Base-by-base conservation (phyloP, 768 basidiomycete species). In the Botryobasidium botryosum region DNA sequence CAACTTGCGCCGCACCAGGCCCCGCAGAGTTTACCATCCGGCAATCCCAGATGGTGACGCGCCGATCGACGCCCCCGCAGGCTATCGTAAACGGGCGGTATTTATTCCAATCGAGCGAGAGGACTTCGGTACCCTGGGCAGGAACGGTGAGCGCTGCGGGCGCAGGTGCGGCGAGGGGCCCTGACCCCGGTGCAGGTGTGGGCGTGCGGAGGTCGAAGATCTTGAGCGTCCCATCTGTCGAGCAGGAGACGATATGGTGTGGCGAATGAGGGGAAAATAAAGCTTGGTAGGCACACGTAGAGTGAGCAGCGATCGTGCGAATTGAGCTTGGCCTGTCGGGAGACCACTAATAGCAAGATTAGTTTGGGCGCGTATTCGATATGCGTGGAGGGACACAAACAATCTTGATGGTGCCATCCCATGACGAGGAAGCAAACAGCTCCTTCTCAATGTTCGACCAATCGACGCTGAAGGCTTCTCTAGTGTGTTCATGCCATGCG, bases 371-470 rank as follows among this genome's bases (percentile, higher is more conserved):
- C 18, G 47, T 12, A 23, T 32, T n/a, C 17, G 38, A 29, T 44
- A 37, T 35, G 1, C 6, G 18, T n/a, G 26, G n/a, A 21, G 38
- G 21, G 13, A 2, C 7, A 67, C 83, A 38, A 50, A 90, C 91
- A 39, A 94, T 55, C 63, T 94, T 96, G 33, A 91, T 71, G 12
- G 69, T 71, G 23, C 86, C 87, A 56, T 97, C 92, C 91, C 91
- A 96, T 10, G 80, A 85, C 21, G 84, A 72, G 8, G 88, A 88
- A 6, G 70, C 73, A 58, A 94, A 91, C 1, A 72, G 72, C 51
- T 87, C 81, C 58, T 92, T 94, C 54, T 79, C 76, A 50, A 91
- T 60, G 61, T 94, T 97, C 50, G 81, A 88, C 91, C 92, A 97
- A 59, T 97, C 86, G 4, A 96, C 75, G 8, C 80, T 81, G 65